Evolutionary conservation across 768 basidiomycete species (phyloP).

Genomic region (Pleurotus pulmonarius): DNA sequence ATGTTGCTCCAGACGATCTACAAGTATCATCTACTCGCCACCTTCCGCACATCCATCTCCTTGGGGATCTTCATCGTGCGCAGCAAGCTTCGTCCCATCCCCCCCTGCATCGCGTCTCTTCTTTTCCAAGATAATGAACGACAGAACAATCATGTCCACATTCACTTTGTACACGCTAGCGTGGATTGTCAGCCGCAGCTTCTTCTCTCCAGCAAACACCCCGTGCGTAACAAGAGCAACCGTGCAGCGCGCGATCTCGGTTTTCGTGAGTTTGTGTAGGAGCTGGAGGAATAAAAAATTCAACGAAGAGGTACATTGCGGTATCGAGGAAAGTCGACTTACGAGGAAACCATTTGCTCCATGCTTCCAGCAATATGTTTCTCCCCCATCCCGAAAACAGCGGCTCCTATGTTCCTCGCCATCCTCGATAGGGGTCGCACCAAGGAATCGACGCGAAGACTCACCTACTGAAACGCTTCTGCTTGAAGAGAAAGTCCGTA

Average conservation of each 20-base stretch:
- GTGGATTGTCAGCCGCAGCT: slow-evolving; percentile 41
- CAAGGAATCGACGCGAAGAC: slow-evolving; percentile 12
- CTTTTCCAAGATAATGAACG: slow-evolving; percentile 55
- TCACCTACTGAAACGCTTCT: slow-evolving; percentile 37
- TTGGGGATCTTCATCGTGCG: slow-evolving; percentile 33
- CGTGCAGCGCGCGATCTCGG: slow-evolving; percentile 39
- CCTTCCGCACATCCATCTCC: slow-evolving; percentile 34
- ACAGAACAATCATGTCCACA: slow-evolving; percentile 49
- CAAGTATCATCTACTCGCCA: slow-evolving; percentile 11
- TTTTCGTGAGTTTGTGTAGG: slow-evolving; percentile 28
- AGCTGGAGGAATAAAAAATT: slow-evolving; percentile 25
- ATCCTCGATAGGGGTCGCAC: not conserved
- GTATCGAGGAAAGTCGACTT: slow-evolving; percentile 13
- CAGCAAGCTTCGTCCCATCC: slow-evolving; percentile 21
- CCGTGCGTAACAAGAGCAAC: slow-evolving; percentile 34
- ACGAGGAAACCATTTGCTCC: slow-evolving; percentile 37
- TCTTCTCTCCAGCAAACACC: slow-evolving; percentile 43
- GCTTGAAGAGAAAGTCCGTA: slow-evolving; percentile 39
- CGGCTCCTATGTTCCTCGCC: slow-evolving; percentile 29
- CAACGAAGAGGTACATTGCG: not conserved
- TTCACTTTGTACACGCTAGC: slow-evolving; percentile 37
- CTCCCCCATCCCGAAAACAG: slow-evolving; percentile 44
- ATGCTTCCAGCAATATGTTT: slow-evolving; percentile 48
- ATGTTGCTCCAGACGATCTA: slow-evolving; percentile 96
- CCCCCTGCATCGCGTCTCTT: slow-evolving; percentile 39